A percentile compares a stretch with the other conserved stretches of the same genome.
phyloP scores from a whole-genome alignment of 2,329 filamentous ascomycete genomes.

The Kalaharituber pfeilii region DNA sequence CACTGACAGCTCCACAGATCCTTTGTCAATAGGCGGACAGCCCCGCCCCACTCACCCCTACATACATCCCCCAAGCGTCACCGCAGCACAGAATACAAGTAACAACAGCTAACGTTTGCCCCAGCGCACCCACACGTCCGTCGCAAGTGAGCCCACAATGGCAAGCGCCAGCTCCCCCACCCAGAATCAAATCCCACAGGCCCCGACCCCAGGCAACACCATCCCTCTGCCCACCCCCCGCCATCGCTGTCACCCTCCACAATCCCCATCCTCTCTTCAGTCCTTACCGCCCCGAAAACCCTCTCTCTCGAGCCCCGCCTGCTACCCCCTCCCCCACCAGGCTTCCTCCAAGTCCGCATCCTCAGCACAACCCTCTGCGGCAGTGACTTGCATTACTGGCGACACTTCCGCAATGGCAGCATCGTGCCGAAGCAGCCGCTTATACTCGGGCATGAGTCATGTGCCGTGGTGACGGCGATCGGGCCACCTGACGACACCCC shows the following conservation, averaged over 20 bases:
- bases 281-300: not conserved
- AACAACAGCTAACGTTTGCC: too few species aligned
- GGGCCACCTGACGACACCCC: constrained; percentile 33
- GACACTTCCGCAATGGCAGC: constrained; percentile 54
- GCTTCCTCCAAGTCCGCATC: constrained; percentile 48
- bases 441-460: constrained; percentile 47
- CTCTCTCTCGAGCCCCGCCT: constrained; percentile 32
- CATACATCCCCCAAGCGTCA: too few species aligned
- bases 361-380: constrained; percentile 52
- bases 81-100: too few species aligned
- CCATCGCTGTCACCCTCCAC: not conserved
- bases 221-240: not conserved
- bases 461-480: constrained; percentile 40
- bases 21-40: too few species aligned
- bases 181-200: not conserved
- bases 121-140: too few species aligned
- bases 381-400: constrained; percentile 54
- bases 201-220: not conserved
- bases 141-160: too few species aligned
- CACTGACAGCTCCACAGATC: too few species aligned
- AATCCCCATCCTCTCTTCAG: not conserved
- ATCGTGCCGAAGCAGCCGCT: constrained; percentile 48
- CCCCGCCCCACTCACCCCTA: too few species aligned
- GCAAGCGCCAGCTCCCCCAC: not conserved
- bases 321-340: constrained; percentile 36